Base-by-base conservation (phyloP, 306 rosid genomes). In the Prinsepia uniflora region DNA sequence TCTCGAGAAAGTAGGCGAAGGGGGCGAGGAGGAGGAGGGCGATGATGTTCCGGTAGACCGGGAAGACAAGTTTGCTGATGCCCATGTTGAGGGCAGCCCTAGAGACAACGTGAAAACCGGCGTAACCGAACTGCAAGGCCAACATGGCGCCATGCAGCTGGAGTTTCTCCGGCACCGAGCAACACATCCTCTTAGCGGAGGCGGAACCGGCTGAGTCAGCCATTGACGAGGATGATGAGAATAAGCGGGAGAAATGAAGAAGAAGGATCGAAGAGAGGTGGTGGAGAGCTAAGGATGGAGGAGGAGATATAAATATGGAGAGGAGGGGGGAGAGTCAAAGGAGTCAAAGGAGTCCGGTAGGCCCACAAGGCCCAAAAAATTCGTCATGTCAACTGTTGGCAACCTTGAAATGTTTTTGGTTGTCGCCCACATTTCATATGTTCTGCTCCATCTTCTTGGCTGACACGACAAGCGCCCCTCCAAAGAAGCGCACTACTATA, bases 51-150 rank as follows among this genome's bases (percentile, higher is more conserved):
- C 99, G 79, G 81, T 94, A 94, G 50, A 94, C 99, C 0, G 97
- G 99, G 77, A 89, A 94, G 60, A 94, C 99, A 13, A 94, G 92
- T 78, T 94, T 94, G 78, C 96, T 87, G 19, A 94, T 73, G 72
- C 99, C 99, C 99, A 94, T 94, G 68, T 94, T 94, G 19, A 94
- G 99, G 70, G 99, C 99, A 75, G 91, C 89, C 73, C 99, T 82
- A 0, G 99, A 94, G 73, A 94, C 99, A 0, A 94, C 97, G 72
- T 94, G 99, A 74, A 94, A 94, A 0, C 99, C 99, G 1, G 99
- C 99, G 15, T 94, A 94, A 15, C 99, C 99, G 70, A 94, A 89
- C 81, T 94, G 99, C 78, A 94, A 75, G 76, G 88, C 92, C 87
- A 94, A 40, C 99, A 94, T 94, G 81, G 99, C 99, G 10, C 72